phyloP scores from a whole-genome alignment of 2,329 filamentous ascomycete genomes.

The Lecanosticta acicola region DNA sequence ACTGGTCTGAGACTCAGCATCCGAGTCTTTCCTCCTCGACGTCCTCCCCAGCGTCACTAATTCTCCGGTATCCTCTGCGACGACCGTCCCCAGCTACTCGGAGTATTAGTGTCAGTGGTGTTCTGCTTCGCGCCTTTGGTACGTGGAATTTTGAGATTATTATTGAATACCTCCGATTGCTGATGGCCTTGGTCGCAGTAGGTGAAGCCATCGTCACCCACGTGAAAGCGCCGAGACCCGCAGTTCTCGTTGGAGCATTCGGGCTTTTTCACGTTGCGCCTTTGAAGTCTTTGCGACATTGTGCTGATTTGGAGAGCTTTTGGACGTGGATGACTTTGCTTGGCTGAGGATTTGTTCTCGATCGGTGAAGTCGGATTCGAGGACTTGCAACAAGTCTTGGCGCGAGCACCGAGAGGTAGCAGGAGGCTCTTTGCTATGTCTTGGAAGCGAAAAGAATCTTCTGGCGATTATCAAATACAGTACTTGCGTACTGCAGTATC shows the following conservation, averaged over 20 bases:
- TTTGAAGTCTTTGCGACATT: constrained; percentile 24
- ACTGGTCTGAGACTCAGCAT: constrained; percentile 27
- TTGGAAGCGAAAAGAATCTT: no score
- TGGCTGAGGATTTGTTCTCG: no score
- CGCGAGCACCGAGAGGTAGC: no score
- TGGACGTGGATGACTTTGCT: no score
- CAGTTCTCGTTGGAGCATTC: constrained; percentile 48
- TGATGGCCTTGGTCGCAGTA: constrained; percentile 79
- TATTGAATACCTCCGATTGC: constrained; percentile 54
- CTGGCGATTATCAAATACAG: no score
- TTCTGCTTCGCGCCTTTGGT: neutral
- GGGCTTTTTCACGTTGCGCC: constrained; percentile 13
- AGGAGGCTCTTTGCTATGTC: no score
- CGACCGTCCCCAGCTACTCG: constrained; percentile 27
- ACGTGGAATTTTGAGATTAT: neutral
- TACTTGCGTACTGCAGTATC: no score
- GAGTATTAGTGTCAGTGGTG: constrained; percentile 2
- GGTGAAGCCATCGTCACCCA: constrained; percentile 67
- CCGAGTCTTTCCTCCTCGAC: constrained; percentile 26
- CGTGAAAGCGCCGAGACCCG: constrained; percentile 61
- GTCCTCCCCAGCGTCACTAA: constrained; percentile 25
- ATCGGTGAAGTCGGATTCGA: no score
- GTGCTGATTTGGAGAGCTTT: no score
- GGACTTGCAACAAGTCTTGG: no score
- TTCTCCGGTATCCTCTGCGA: constrained; percentile 31